A percentile compares a stretch with the other conserved stretches of the same genome.
Conservation (phyloP, 345 rosid genomes). For the Melastoma malabathricum region DNA sequence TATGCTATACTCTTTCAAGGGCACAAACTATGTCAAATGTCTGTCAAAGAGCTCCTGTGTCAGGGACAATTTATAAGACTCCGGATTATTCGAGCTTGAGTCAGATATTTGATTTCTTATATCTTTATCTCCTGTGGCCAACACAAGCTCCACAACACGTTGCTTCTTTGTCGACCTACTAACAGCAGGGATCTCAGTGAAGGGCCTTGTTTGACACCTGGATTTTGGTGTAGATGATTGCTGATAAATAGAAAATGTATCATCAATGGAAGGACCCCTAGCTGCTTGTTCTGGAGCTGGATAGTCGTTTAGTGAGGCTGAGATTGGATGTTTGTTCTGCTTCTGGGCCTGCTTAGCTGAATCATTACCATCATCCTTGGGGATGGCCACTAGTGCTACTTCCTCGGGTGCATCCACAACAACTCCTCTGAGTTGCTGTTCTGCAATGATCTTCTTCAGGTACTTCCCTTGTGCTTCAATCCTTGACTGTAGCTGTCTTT, state of each 20-base stretch:
- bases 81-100: constrained; percentile 59
- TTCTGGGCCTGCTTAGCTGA: constrained; percentile 47
- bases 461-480: constrained; percentile 96
- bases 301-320: constrained; percentile 70
- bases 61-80: constrained; percentile 27
- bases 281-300: constrained; percentile 56
- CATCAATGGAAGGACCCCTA: constrained; percentile 76
- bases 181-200: constrained; percentile 36
- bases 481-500: constrained; percentile 83
- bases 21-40: too few species aligned
- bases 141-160: constrained; percentile 23
- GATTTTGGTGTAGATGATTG: constrained; percentile 86
- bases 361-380: constrained; percentile 33
- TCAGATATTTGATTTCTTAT: constrained; percentile 55
- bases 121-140: constrained; percentile 36
- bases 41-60: constrained; percentile 33
- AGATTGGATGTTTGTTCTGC: constrained; percentile 38
- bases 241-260: constrained; percentile 55
- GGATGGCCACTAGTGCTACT: constrained; percentile 18
- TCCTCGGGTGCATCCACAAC: constrained; percentile 35
- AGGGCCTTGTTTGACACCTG: constrained; percentile 41
- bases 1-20: too few species aligned
- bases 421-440: constrained; percentile 73
- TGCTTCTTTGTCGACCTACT: constrained; percentile 61
- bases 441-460: constrained; percentile 92